Base-by-base conservation (phyloP, 257 asterid species). In the Solanum appendiculatum region DNA sequence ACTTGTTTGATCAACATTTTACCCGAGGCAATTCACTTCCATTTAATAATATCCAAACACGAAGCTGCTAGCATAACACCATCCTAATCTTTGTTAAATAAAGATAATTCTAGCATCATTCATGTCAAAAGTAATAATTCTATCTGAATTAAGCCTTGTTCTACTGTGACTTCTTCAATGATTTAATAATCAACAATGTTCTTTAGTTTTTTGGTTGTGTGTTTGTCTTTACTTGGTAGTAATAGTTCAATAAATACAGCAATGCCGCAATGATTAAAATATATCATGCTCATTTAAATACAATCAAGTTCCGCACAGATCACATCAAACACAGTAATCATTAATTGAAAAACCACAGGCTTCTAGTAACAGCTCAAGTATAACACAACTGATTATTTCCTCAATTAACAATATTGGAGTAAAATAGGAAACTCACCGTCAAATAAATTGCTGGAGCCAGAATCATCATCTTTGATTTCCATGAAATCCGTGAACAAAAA, bases 381-480 rank as follows among this genome's bases (percentile, higher is more conserved):
- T 40, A 40, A 78, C 9, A 78, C 5, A 29, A 7, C 25, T 77
- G 37, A 78, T 44, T 44, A 78, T 78, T 44, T 44, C 84, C 8
- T 44, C 6, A 44, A 44, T 36, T 4, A 25, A 44, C 60, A 8
- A 15, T 75, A 13, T 27, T 78, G 18, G 78, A 87, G 36, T 44
- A 27, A 60, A 77, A 21, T 80, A 73, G 69, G 69, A 27, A 40
- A 88, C 95, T 84, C 80, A 96, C 99, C 98, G 82, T 93, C 89
- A 36, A 88, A 85, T 80, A 89, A 88, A 58, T 87, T 91, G 11
- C 23, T 56, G 63, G 89, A 86, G 78, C 88, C 63, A 36, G 93
- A 83, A 60, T 89, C 94, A 81, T 89, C 93, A 63, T 85, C 87
- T 60, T 90, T 92, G 89, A 86, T 40, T 81, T 93, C 98, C 98